Conservation (phyloP, 1,284 basidiomycete species). For the Nidula niveotomentosa region DNA sequence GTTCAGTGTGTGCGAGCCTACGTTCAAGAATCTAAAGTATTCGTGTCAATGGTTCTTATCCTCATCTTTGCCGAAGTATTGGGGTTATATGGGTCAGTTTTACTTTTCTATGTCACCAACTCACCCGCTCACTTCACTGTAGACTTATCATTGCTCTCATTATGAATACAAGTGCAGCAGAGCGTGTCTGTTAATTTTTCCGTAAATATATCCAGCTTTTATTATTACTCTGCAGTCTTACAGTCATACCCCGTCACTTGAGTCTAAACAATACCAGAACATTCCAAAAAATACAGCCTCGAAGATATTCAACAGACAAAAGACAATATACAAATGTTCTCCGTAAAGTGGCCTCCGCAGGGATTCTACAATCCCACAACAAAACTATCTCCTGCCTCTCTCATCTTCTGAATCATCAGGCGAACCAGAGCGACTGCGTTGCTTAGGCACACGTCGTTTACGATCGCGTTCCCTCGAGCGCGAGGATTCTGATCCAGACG, state of each 20-base stretch:
- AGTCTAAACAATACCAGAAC: neutral
- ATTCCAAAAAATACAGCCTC: neutral
- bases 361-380: neutral
- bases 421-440: constrained; percentile 15
- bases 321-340: no score
- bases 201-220: no score
- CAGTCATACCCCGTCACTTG: neutral
- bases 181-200: neutral
- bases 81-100: constrained; percentile 78
- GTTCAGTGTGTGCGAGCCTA: constrained; percentile 70
- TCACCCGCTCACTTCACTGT: constrained; percentile 6
- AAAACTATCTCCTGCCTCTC: constrained; percentile 13
- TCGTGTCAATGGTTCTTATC: constrained; percentile 88
- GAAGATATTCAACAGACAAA: no score
- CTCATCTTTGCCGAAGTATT: constrained; percentile 96
- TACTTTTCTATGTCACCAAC: constrained; percentile 1
- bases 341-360: no score
- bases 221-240: no score
- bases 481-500: constrained; percentile 22
- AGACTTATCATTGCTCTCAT: constrained; percentile 88
- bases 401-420: constrained; percentile 12
- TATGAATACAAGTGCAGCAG: constrained; percentile 71
- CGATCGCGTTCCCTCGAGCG: constrained; percentile 44
- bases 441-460: constrained; percentile 41
- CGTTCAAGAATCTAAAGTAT: constrained; percentile 86